Evolutionary conservation across 73 alveolate species (phyloP).

Genomic region (Paramecium bursaria): DNA sequence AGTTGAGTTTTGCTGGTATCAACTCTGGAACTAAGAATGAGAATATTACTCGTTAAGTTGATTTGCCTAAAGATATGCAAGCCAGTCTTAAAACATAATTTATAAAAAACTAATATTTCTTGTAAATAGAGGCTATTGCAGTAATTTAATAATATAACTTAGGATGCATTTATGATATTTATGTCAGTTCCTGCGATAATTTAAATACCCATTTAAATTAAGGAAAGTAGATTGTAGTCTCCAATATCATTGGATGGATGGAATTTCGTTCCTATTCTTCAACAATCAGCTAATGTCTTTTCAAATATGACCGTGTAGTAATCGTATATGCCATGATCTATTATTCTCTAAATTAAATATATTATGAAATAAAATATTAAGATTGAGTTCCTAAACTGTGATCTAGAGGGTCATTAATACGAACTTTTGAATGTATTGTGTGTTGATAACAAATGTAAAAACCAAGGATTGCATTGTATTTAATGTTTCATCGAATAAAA

Average conservation of each 20-base stretch:
- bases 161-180: conserved; percentile 52
- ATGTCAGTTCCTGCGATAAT: conserved; percentile 10
- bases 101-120: conserved; percentile 26
- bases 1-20: conserved; percentile 25
- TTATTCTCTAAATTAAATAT: too few relatives aligned
- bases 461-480: too few relatives aligned
- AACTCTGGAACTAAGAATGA: conserved; percentile 31
- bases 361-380: too few relatives aligned
- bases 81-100: conserved; percentile 1
- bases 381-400: too few relatives aligned
- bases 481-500: too few relatives aligned
- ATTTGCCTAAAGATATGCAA: conserved; percentile 4
- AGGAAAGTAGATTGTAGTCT: conserved; percentile 13
- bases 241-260: conserved; percentile 36
- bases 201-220: conserved; percentile 17
- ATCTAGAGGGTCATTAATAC: too few relatives aligned
- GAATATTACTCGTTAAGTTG: background rate
- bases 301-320: conserved; percentile 52
- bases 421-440: too few relatives aligned
- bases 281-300: conserved; percentile 33
- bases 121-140: conserved; percentile 52
- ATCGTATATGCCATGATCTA: background rate
- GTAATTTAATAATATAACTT: background rate
- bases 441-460: too few relatives aligned
- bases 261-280: conserved; percentile 36